phyloP scores from a whole-genome alignment of 805 yeast genomes.

The Lipomyces spencermartinsiae region DNA sequence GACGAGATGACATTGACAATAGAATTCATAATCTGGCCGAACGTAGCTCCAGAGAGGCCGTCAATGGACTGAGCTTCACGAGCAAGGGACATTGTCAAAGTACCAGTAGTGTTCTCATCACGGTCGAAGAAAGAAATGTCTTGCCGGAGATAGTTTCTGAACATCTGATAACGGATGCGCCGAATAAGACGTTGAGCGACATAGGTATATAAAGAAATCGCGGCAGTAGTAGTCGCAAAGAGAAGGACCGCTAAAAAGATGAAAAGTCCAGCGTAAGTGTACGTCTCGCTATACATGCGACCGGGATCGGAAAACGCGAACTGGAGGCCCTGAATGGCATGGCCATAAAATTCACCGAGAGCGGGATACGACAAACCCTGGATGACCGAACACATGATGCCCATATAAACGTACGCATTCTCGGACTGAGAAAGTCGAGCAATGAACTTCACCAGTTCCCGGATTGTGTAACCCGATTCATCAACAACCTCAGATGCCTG shows the following conservation, averaged over 20 bases:
- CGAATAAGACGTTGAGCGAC: constrained; percentile 39
- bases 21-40: constrained; percentile 46
- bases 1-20: constrained; percentile 50
- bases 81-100: constrained; percentile 41
- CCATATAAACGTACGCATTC: constrained; percentile 24
- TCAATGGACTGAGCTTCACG: constrained; percentile 43
- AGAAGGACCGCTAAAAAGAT: constrained; percentile 49
- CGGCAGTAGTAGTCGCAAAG: constrained; percentile 50
- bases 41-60: constrained; percentile 45
- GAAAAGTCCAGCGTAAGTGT: constrained; percentile 49
- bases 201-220: constrained; percentile 47
- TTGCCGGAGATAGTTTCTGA: constrained; percentile 41
- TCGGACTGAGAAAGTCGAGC: constrained; percentile 27
- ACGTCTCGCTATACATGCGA: constrained; percentile 47
- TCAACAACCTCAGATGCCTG: not conserved
- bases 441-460: constrained; percentile 30
- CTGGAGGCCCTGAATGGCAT: constrained; percentile 35
- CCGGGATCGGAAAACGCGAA: constrained; percentile 46
- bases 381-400: constrained; percentile 31
- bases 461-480: constrained; percentile 21
- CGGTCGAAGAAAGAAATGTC: constrained; percentile 43
- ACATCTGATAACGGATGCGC: constrained; percentile 40
- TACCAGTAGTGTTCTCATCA: constrained; percentile 42
- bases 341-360: constrained; percentile 37
- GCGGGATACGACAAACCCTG: constrained; percentile 38